Base-by-base conservation (phyloP, 768 basidiomycete genomes). In the Termitomyces sp. region DNA sequence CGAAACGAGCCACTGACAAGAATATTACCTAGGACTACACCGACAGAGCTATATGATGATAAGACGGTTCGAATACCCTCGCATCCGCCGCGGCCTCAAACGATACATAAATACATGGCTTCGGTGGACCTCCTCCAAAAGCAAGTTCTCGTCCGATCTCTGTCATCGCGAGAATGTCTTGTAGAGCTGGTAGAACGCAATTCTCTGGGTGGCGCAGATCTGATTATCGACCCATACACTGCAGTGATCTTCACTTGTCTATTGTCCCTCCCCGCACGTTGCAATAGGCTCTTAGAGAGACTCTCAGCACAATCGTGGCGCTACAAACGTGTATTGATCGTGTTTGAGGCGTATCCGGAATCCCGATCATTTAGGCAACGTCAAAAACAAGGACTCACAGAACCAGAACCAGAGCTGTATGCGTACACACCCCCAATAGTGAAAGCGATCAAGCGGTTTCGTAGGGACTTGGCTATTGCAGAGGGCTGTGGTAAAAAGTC, bases 91-190 rank as follows among this genome's bases (percentile, higher is more conserved):
- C 58, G 62, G 34, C 76, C 80, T n/a, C 52, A 58, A 13, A 67
- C 65, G 20, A 45, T 66, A 18, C 89, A 91, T 67, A 79, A 77
- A 27, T 93, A 92, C 65, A 75, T 93, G 71, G 83, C 82, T 16
- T 91, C 88, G 30, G 67, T 91, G 59, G 76, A 83, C 30, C 61
- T 91, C 20, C 75, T 92, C 7, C 91, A 91, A 68, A 87, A 85
- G 61, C 86, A 82, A 51, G 77, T 75, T 20, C 72, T 93, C 3
- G 78, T 87, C 40, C 79, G 77, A 4, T 69, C 75, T 12, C 76
- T 93, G 26, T 72, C 74, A 18, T 74, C 77, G 12, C 66, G 63
- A 14, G 64, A 72, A 13, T 83, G 79, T 60, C 70, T 71, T 12
- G 72, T 91, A 24, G 77, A 82, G 30, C 77, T 92, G 13, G 77